These are phyloP conservation scores for Nyssa sinensis DNA, from an alignment of 148 eudicot species.

Conservation along the genomic window DNA sequence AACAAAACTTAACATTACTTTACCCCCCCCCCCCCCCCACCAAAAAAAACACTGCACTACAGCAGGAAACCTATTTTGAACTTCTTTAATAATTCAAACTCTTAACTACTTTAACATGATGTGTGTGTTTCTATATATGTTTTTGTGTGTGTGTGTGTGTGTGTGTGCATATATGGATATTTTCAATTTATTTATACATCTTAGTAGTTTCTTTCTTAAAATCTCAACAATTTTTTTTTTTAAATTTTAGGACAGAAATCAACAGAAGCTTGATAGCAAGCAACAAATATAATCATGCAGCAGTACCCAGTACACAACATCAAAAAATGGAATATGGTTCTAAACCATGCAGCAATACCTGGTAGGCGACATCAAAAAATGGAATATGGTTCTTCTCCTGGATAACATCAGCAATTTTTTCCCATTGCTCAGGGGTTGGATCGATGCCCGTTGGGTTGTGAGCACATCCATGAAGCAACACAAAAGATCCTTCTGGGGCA, in stretches of 20 bases:
- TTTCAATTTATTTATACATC: background rate
- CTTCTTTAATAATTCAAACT: too few relatives aligned
- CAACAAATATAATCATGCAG: too few relatives aligned
- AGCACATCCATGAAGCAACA: constrained; percentile 96
- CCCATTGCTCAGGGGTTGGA: constrained; percentile 96
- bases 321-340: too few relatives aligned
- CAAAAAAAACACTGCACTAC: too few relatives aligned
- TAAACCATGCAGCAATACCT: constrained; percentile 40
- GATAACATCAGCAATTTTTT: constrained; percentile 84
- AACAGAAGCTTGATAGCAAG: background rate
- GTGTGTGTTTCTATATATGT: too few relatives aligned
- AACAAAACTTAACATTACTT: too few relatives aligned
- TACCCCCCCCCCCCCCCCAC: too few relatives aligned
- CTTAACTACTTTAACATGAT: too few relatives aligned
- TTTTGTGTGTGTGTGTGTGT: too few relatives aligned
- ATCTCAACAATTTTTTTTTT: background rate
- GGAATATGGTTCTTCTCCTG: constrained; percentile 90
- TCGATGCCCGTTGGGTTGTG: constrained; percentile 99
- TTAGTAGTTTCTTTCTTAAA: background rate
- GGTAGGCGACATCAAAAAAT: constrained; percentile 98
- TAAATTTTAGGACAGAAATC: background rate
- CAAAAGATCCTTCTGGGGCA: constrained; percentile 92
- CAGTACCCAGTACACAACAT: too few relatives aligned
- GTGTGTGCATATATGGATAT: too few relatives aligned
- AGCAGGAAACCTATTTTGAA: too few relatives aligned